Evolutionary conservation across 176 grass and related monocot genomes (phyloP).

Genomic region (Aegilops umbellulata): DNA sequence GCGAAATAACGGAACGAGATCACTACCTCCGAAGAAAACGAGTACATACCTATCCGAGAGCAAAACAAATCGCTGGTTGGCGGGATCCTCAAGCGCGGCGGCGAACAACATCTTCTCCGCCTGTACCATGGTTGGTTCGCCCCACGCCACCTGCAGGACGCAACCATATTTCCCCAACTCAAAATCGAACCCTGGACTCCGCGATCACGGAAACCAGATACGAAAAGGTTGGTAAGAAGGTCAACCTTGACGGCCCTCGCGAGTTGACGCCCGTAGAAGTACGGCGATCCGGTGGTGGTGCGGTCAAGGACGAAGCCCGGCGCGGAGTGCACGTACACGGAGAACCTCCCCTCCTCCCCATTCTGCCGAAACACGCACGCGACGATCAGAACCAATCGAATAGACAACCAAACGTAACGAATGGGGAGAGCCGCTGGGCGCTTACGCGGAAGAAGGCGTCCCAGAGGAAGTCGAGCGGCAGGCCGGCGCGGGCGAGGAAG

Average conservation of each 20-base stretch:
- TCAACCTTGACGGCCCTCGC: conserved; percentile 70
- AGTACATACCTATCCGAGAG: conserved; percentile 77
- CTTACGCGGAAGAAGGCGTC: conserved; percentile 87
- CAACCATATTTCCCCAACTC: conserved; percentile 19
- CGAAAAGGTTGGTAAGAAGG: neutral
- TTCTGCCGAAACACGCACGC: conserved; percentile 46
- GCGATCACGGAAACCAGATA: neutral
- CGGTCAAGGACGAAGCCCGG: conserved; percentile 78
- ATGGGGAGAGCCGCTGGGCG: neutral
- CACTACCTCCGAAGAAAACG: neutral
- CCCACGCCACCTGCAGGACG: conserved; percentile 78
- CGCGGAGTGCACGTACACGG: conserved; percentile 92
- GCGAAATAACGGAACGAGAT: neutral
- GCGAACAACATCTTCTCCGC: conserved; percentile 75
- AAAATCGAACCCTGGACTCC: neutral
- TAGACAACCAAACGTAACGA: neutral
- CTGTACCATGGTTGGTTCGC: conserved; percentile 87
- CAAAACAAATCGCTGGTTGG: conserved; percentile 79
- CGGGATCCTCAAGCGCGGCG: conserved; percentile 69
- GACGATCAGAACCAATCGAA: conserved; percentile 12
- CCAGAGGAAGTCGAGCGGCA: conserved; percentile 97
- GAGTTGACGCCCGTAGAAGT: conserved; percentile 77
- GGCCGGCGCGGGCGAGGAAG: conserved; percentile 71
- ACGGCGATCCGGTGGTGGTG: conserved; percentile 69
- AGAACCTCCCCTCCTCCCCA: conserved; percentile 71